Evolutionary conservation across 2,329 filamentous ascomycete species (phyloP).

Genomic region (Dryadomyces quercus-mongolicae): DNA sequence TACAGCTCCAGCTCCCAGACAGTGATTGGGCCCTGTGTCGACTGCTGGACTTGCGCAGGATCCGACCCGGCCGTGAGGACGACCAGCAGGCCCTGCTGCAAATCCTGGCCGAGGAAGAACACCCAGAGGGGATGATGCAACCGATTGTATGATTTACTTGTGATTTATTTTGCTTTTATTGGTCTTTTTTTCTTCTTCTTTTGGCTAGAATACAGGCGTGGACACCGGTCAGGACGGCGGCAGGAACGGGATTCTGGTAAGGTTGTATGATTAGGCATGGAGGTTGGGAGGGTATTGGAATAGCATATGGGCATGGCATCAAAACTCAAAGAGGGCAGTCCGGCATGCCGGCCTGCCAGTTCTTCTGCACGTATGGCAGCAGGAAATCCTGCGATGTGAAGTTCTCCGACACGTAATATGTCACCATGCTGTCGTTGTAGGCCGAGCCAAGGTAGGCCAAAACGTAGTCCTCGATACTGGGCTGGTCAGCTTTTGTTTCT

Average conservation of each 20-base stretch:
- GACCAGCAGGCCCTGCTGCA: conserved; percentile 4
- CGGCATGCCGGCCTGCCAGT: conserved; percentile 23
- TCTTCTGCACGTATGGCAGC: conserved; percentile 24
- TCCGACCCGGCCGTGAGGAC: conserved; percentile 9
- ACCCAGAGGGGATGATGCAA: neutral
- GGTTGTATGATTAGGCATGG: neutral
- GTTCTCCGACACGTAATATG: conserved; percentile 26
- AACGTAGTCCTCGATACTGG: conserved; percentile 25
- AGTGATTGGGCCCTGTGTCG: conserved; percentile 14
- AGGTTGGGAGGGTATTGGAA: neutral
- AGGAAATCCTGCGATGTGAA: conserved; percentile 28
- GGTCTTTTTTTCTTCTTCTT: neutral
- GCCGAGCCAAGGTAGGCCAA: conserved; percentile 22
- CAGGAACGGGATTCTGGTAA: no score
- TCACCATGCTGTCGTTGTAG: conserved; percentile 22
- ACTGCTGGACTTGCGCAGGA: conserved; percentile 11
- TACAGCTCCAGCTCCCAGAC: conserved; percentile 11
- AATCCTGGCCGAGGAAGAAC: conserved; percentile 5
- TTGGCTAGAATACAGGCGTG: neutral
- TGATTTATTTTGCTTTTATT: neutral
- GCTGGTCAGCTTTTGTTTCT: neutral
- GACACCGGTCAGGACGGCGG: neutral
- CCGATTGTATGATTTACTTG: neutral
- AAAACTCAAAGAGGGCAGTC: conserved; percentile 16
- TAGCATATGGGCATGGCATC: neutral